Conservation (phyloP, 2,329 filamentous ascomycete species). For the Ceratocystis papillata region DNA sequence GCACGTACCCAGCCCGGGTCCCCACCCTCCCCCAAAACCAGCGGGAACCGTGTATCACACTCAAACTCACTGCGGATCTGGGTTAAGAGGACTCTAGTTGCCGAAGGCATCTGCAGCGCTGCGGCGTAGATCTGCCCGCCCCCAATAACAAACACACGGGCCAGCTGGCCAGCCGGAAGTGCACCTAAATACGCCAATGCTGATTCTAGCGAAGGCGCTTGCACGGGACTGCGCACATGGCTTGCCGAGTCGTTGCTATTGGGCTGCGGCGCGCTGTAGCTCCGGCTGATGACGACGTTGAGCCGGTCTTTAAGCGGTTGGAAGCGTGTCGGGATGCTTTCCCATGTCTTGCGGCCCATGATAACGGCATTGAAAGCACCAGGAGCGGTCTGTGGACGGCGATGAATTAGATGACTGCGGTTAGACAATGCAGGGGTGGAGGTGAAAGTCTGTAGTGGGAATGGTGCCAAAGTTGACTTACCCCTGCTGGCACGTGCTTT, state of each 20-base stretch:
- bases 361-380: slow-evolving; percentile 61
- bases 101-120: slow-evolving; percentile 49
- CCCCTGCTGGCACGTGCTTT: slow-evolving; percentile 46
- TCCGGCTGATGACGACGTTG: slow-evolving; percentile 69
- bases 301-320: slow-evolving; percentile 68
- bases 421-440: not conserved
- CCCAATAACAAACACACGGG: slow-evolving; percentile 74
- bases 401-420: not conserved
- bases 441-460: slow-evolving; percentile 3
- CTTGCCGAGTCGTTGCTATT: slow-evolving; percentile 21
- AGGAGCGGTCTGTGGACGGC: slow-evolving; percentile 29
- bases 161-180: slow-evolving; percentile 31
- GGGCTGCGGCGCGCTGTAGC: slow-evolving; percentile 29
- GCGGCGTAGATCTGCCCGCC: slow-evolving; percentile 74
- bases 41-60: slow-evolving; percentile 64
- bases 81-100: slow-evolving; percentile 58
- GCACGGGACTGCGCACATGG: slow-evolving; percentile 39
- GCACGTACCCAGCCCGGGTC: slow-evolving; percentile 43
- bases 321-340: slow-evolving; percentile 69
- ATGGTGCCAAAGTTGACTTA: slow-evolving; percentile 25
- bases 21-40: slow-evolving; percentile 39
- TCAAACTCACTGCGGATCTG: slow-evolving; percentile 58
- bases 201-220: slow-evolving; percentile 47
- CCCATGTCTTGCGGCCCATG: slow-evolving; percentile 97
- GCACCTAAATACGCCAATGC: slow-evolving; percentile 41